These are phyloP conservation scores for Eustoma russellianum DNA, from an alignment of 257 asterid genomes.

Conservation along the genomic window DNA sequence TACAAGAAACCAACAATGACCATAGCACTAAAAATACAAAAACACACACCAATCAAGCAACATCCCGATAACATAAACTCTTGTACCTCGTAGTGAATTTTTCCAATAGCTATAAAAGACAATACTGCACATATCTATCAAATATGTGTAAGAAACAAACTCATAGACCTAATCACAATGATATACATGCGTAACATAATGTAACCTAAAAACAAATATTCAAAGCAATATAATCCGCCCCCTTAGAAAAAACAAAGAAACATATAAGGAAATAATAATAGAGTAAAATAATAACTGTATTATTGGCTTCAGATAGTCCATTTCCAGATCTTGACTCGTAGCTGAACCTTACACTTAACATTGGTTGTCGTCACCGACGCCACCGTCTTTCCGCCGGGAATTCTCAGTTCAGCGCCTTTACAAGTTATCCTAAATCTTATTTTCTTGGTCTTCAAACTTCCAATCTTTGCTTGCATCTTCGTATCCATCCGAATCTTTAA, in stretches of 20 bases:
- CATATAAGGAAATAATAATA: background rate
- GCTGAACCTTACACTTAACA: constrained; percentile 36
- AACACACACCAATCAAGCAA: background rate
- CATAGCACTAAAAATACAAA: background rate
- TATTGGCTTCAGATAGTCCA: constrained; percentile 24
- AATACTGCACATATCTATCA: background rate
- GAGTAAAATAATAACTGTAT: no score
- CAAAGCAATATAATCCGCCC: background rate
- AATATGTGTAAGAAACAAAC: background rate
- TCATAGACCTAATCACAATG: constrained; percentile 10
- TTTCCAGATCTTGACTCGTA: constrained; percentile 40
- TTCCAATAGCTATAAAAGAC: background rate
- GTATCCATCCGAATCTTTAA: constrained; percentile 58
- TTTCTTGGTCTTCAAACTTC: constrained; percentile 50
- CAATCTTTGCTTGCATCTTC: constrained; percentile 53
- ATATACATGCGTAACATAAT: constrained; percentile 2
- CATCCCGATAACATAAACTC: background rate
- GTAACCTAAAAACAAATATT: background rate
- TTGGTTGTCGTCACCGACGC: constrained; percentile 17
- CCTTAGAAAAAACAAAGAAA: background rate
- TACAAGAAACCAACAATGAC: no score
- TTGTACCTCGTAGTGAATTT: background rate
- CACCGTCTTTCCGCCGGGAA: constrained; percentile 27
- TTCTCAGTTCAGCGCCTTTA: constrained; percentile 17
- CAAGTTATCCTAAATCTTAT: constrained; percentile 55